A percentile compares a stretch with the other conserved stretches of the same genome.
Conservation (phyloP, 2,329 filamentous ascomycete genomes). For the Paecilomyces fulvus region DNA sequence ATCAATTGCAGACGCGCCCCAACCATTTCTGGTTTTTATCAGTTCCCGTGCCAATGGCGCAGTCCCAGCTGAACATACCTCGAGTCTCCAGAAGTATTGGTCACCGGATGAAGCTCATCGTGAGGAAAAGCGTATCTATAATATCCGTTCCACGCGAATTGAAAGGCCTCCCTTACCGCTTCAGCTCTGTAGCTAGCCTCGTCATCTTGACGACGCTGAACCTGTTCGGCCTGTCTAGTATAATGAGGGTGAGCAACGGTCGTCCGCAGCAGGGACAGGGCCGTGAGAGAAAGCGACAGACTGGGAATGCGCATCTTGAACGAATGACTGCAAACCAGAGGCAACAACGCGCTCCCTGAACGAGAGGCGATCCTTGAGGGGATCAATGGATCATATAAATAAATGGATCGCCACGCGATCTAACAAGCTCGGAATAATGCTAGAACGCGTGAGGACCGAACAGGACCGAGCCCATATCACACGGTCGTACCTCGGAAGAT, state of each 20-base stretch:
- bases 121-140: constrained; percentile 66
- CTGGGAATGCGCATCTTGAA: constrained; percentile 16
- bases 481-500: neutral
- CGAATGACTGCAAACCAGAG: neutral
- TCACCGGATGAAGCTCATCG: constrained; percentile 64
- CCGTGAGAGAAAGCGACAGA: constrained; percentile 17
- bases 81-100: constrained; percentile 58
- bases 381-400: neutral
- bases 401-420: neutral
- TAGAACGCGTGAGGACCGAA: neutral
- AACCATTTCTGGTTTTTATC: constrained; percentile 56
- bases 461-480: neutral
- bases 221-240: constrained; percentile 6
- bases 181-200: constrained; percentile 37
- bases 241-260: constrained; percentile 14
- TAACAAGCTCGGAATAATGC: neutral
- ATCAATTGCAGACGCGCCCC: constrained; percentile 78
- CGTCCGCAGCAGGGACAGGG: constrained; percentile 15
- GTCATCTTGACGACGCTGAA: constrained; percentile 3
- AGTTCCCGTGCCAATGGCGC: neutral
- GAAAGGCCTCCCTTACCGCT: constrained; percentile 61
- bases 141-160: constrained; percentile 65
- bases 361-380: neutral
- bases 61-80: constrained; percentile 43
- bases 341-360: neutral